Base-by-base conservation (phyloP, 108 stramenopile species). In the Cyclostephanos tholiformis region DNA sequence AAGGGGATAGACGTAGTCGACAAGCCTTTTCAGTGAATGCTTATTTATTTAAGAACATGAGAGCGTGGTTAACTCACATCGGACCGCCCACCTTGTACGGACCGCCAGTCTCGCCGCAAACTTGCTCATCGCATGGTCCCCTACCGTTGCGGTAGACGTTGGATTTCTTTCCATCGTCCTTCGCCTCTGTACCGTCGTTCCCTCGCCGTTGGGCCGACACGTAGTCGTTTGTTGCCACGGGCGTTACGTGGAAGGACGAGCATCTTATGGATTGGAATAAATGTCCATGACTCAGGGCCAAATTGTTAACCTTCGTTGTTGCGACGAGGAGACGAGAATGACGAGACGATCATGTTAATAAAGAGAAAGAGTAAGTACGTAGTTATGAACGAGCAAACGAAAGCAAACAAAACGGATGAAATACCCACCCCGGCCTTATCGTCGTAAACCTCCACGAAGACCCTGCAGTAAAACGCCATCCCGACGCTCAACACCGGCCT, bases 401-500 rank as follows among this genome's bases (percentile, higher is more conserved):
- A n/a, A n/a, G n/a, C n/a, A 20, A 65, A 2, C 41, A 9, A 46
- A 14, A 52, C 25, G 55, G 63, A 49, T 69, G 71, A 10, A 39
- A n/a, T 4, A 65, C 79, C 71, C 39, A 97, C 97, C 59, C 96
- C 95, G 8, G 79, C 77, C 63, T 97, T 95, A 75, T 92, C 91
- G 59, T 96, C 84, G 69, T 85, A 84, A 23, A 99, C 93, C 72
- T 97, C 95, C 4, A 99, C 96, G 88, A 99, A 99, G 48, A 98
- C 92, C 23, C 99, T 91, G 27, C 97, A 84, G 83, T 99, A 99
- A 77, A 98, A 99, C 41, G 95, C 95, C 83, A 98, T 97, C 23
- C 95, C 94, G 12, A 99, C 92, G 49, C 88, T 91, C 63, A 98
- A 85, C 17, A 98, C 80, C 10, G 99, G 99, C 63, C 88, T 82